Evolutionary conservation across 768 basidiomycete species (phyloP).

Genomic region (Rhodocollybia butyracea): DNA sequence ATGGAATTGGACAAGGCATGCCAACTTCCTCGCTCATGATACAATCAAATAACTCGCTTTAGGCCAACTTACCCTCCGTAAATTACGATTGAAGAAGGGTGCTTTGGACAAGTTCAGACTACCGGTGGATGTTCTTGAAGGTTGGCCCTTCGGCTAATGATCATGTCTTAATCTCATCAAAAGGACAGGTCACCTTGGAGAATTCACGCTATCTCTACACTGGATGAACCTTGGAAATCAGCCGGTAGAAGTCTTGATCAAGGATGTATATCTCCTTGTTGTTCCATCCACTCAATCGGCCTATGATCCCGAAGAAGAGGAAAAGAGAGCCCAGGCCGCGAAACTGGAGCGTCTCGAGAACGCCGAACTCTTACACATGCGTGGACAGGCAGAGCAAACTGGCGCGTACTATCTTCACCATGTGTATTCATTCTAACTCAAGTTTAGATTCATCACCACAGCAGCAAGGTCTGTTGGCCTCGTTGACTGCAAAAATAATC

Average conservation of each 20-base stretch:
- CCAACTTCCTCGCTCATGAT: slow-evolving; percentile 4
- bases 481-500: slow-evolving; percentile 83
- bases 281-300: slow-evolving; percentile 71
- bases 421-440: not conserved
- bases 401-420: slow-evolving; percentile 29
- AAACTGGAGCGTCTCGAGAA: slow-evolving; percentile 88
- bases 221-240: slow-evolving; percentile 89
- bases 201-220: slow-evolving; percentile 79
- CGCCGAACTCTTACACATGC: slow-evolving; percentile 79
- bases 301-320: slow-evolving; percentile 81
- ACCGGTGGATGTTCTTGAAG: slow-evolving; percentile 93
- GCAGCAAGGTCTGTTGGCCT: slow-evolving; percentile 81
- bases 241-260: slow-evolving; percentile 87
- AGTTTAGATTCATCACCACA: slow-evolving; percentile 52
- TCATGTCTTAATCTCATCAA: not conserved
- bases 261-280: slow-evolving; percentile 94
- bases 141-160: slow-evolving; percentile 31
- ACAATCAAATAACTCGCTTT: slow-evolving; percentile 1
- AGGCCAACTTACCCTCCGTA: slow-evolving; percentile 78
- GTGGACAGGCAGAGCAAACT: slow-evolving; percentile 48
- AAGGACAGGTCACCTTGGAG: slow-evolving; percentile 73
- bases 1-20: slow-evolving; percentile 85
- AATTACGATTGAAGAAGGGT: slow-evolving; percentile 86
- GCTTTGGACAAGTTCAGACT: slow-evolving; percentile 94
- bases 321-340: slow-evolving; percentile 71